Percentiles rank a stretch among this genome's conserved stretches.
These are phyloP conservation scores for Escovopsis sp. DNA, from an alignment of 2,329 filamentous ascomycete genomes.

Conservation along the genomic window DNA sequence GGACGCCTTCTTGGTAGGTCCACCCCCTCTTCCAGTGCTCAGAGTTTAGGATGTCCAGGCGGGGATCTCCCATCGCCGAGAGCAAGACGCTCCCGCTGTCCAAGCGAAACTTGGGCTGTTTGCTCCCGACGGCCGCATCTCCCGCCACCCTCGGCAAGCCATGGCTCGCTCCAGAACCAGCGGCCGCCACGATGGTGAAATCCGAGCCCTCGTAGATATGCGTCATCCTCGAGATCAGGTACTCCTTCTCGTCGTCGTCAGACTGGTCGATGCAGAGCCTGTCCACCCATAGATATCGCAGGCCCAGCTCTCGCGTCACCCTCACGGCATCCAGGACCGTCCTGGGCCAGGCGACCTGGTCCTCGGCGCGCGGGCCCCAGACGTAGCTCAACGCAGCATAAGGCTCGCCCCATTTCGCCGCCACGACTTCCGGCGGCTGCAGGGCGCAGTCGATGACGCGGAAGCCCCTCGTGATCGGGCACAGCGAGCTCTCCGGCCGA, in stretches of 20 bases:
- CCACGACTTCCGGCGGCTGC: not conserved
- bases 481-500: not conserved
- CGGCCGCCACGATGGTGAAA: conserved; percentile 3
- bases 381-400: conserved; percentile 32
- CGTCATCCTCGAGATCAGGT: conserved; percentile 3
- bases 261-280: conserved; percentile 30
- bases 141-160: not conserved
- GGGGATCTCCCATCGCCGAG: conserved; percentile 2
- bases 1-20: conserved; percentile 8
- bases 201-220: conserved; percentile 3
- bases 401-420: not conserved
- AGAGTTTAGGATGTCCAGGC: conserved; percentile 3
- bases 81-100: not conserved
- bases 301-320: conserved; percentile 26
- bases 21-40: conserved; percentile 7
- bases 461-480: not conserved
- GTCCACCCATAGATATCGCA: conserved; percentile 32
- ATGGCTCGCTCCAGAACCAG: conserved; percentile 2
- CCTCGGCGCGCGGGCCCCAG: conserved; percentile 15
- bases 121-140: not conserved
- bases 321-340: conserved; percentile 29
- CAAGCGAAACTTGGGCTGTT: not conserved
- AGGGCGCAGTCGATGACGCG: conserved; percentile 2
- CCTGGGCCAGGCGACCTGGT: conserved; percentile 10
- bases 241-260: conserved; percentile 17